phyloP scores from a whole-genome alignment of 2,329 filamentous ascomycete species.

The Rhytidhysteron rufulum region DNA sequence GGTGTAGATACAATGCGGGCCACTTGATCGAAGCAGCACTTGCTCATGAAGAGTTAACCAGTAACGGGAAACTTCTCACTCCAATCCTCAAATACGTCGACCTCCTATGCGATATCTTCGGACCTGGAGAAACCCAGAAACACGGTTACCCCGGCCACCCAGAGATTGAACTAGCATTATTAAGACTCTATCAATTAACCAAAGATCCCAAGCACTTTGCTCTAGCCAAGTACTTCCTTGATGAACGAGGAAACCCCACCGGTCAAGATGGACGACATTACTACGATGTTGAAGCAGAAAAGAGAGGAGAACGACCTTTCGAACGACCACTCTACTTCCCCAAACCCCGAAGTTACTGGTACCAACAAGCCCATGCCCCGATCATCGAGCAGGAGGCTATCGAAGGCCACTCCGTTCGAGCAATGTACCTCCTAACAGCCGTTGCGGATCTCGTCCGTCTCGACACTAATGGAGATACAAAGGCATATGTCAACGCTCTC shows the following conservation, averaged over 20 bases:
- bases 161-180: slow-evolving; percentile 50
- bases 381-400: slow-evolving; percentile 53
- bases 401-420: slow-evolving; percentile 58
- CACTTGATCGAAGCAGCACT: slow-evolving; percentile 61
- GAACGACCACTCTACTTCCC: slow-evolving; percentile 48
- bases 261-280: slow-evolving; percentile 51
- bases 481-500: slow-evolving; percentile 31
- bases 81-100: slow-evolving; percentile 54
- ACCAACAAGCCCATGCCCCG: slow-evolving; percentile 55
- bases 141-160: slow-evolving; percentile 61
- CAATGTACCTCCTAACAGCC: slow-evolving; percentile 58
- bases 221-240: slow-evolving; percentile 55
- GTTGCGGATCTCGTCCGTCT: slow-evolving; percentile 53
- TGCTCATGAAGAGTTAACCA: slow-evolving; percentile 52
- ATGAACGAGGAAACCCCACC: slow-evolving; percentile 53
- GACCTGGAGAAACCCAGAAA: slow-evolving; percentile 45
- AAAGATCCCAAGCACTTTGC: slow-evolving; percentile 36
- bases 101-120: slow-evolving; percentile 51
- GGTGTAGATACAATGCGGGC: slow-evolving; percentile 53
- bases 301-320: slow-evolving; percentile 49
- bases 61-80: slow-evolving; percentile 49
- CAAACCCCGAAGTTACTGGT: slow-evolving; percentile 41
- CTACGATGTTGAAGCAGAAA: slow-evolving; percentile 52
- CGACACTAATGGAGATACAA: slow-evolving; percentile 19
- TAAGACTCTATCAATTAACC: slow-evolving; percentile 44